Evolutionary conservation across 2,329 filamentous ascomycete species (phyloP), one percentile per base, ranked within the genome.

Genomic region (Trichoderma aggressivum): DNA sequence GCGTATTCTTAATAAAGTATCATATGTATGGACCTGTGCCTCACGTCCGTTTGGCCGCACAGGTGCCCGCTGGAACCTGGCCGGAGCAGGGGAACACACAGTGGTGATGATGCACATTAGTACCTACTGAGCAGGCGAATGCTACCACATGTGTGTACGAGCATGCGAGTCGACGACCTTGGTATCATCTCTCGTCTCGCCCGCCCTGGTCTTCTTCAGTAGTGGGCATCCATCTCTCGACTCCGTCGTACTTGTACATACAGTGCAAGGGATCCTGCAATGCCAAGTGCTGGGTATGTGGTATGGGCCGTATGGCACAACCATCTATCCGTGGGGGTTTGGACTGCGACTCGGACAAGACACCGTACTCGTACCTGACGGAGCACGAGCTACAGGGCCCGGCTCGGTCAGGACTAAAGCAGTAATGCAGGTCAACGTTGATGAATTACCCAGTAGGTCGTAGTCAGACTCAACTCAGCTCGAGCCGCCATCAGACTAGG

Each of bases 401-500:
- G 30, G 34, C 64, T 67, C 64, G 64, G 34, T 47, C 64, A 67
- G 18, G 55, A 34, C 64, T 26, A 67, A 59, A 67, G 36, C 36
- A 67, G 64, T 39, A 59, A 67, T 67, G 55, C 53, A 67, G 64
- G 55, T 67, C 64, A 67, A 43, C 64, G 64, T 34, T 43, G 64
- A 67, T 67, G 55, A 50, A 59, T 50, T 67, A 14, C 64, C 63
- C 16, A 55, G 47, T 28, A 55, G 32, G 63, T 66, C 63, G 50
- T 55, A 66, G 63, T 56, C 47, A 39, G 63, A 56, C 50, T 36
- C 64, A 67, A 59, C 64, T 59, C 55, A 63, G 55, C 64, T 59
- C 64, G 59, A 32, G 64, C 64, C 53, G 43, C 28, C 43, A 66
- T 66, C 63, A 56, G 63, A 28, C 47, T 28, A 39, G 11, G 43